Evolutionary conservation across 2,329 filamentous ascomycete genomes (phyloP).

Genomic region (Scedosporium minutisporum): DNA sequence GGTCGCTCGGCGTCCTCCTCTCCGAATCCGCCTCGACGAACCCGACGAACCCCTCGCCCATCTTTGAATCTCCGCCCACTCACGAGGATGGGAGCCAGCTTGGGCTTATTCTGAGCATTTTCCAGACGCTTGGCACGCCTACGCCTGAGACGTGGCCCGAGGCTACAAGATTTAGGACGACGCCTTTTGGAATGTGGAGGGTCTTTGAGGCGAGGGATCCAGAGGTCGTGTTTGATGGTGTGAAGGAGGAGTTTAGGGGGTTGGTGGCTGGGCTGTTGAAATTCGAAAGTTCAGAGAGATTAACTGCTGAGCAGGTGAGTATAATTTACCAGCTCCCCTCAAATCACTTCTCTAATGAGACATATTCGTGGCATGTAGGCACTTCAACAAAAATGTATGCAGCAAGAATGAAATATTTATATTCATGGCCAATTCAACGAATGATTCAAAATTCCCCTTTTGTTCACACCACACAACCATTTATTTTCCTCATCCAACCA

Average conservation of each 20-base stretch:
- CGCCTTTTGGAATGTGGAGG: conserved; percentile 86
- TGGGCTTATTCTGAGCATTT: conserved; percentile 82
- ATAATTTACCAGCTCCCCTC: background rate
- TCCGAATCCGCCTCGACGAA: conserved; percentile 52
- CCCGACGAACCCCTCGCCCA: conserved; percentile 32
- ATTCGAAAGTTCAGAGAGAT: conserved; percentile 57
- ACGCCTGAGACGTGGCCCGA: conserved; percentile 76
- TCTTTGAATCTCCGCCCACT: conserved; percentile 70
- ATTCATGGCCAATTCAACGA: background rate
- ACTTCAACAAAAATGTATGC: background rate
- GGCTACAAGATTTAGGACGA: conserved; percentile 53
- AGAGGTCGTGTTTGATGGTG: conserved; percentile 57
- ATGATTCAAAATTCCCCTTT: background rate
- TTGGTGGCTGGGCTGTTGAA: conserved; percentile 59
- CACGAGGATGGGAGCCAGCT: conserved; percentile 84
- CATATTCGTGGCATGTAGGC: conserved; percentile 2
- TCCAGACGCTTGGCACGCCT: conserved; percentile 83
- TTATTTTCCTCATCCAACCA: background rate
- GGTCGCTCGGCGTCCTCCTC: conserved; percentile 77
- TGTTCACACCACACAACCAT: background rate
- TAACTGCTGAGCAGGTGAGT: conserved; percentile 46
- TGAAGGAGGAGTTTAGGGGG: conserved; percentile 48
- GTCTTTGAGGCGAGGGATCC: conserved; percentile 60
- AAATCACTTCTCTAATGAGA: background rate
- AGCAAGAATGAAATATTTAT: background rate